Base-by-base conservation (phyloP, 2,329 filamentous ascomycete species). In the Penicillium griseofulvum region DNA sequence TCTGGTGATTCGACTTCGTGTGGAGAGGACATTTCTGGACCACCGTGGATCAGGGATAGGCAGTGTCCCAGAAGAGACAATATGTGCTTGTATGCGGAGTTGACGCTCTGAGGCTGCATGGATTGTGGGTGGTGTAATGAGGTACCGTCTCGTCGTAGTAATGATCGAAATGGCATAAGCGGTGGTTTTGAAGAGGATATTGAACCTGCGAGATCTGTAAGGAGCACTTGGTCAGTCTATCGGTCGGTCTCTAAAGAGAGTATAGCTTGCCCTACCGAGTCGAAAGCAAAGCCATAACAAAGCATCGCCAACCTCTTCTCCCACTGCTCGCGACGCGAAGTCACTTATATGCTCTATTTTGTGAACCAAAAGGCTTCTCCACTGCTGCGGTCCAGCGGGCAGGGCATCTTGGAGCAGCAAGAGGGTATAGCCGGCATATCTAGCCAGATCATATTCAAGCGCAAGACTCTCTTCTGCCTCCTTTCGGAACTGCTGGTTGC, bases 191-290 rank as follows among this genome's bases (percentile, higher is more conserved):
- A 42, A 16, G 46, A 46, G 11, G 52, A 49, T 6, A 67, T 59
- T 8, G 60, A 66, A 2, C 61, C 54, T 14, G 65, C 63, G 2
- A 67, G 57, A 42, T 67, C 63, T 65, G 11, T 44, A n/a, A 5
- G 1, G 4, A 1, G 11, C 31, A 17, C 29, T 9, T 9, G 2
- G 26, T 51, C 7, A 51, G 28, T 26, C 2, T 26, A 5, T 26
- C 19, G 5, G 9, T 5, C 31, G 5, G 5, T 11, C 14, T 26
- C 6, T 17, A 0, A 2, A 5, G 10, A 19, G 1, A 11, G 16
- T 3, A 37, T 4, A 17, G 7, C 2, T 36, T 19, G 3, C 1
- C 36, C 3, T 54, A 65, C 63, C 65, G 11, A 67, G 46, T 47
- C 62, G 44, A 38, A 65, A 61, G 26, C 59, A 52, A 31, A 66